phyloP scores from a whole-genome alignment of 176 grass and related monocot genomes.

The Carex littledalei region DNA sequence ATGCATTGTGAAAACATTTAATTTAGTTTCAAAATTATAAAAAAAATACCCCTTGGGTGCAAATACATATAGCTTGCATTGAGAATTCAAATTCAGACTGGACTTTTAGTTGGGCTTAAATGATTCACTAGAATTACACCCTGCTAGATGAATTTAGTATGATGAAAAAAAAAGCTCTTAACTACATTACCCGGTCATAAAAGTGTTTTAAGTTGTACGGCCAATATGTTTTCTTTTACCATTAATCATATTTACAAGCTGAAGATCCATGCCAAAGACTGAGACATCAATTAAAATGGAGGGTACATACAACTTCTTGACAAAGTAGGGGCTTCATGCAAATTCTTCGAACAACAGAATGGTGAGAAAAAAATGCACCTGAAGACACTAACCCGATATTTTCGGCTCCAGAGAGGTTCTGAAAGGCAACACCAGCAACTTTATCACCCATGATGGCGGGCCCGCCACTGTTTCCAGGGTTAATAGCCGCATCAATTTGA shows the following conservation, averaged over 20 bases:
- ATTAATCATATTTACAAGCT: not conserved
- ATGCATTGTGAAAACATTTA: not conserved
- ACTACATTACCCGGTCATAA: not conserved
- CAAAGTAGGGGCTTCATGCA: not conserved
- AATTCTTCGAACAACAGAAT: not conserved
- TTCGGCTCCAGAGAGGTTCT: conserved; percentile 94
- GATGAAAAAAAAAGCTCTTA: not conserved
- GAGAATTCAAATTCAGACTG: not conserved
- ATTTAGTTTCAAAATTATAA: not conserved
- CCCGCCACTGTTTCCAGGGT: conserved; percentile 91
- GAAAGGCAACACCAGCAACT: conserved; percentile 95
- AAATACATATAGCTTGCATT: not conserved
- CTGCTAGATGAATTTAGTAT: not conserved
- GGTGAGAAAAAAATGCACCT: not conserved
- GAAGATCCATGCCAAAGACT: not conserved
- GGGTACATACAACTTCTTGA: not conserved
- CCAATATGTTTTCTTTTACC: not conserved
- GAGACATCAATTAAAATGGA: conserved; percentile 10
- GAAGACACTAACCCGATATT: conserved; percentile 72
- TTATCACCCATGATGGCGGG: conserved; percentile 97
- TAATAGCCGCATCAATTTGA: conserved; percentile 99
- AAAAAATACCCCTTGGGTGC: not conserved
- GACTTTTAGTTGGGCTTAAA: not conserved
- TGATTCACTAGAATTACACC: not conserved
- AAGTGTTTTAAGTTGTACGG: not conserved